Evolutionary conservation across 768 basidiomycete species (phyloP).

Genomic region (Naganishia onofrii): DNA sequence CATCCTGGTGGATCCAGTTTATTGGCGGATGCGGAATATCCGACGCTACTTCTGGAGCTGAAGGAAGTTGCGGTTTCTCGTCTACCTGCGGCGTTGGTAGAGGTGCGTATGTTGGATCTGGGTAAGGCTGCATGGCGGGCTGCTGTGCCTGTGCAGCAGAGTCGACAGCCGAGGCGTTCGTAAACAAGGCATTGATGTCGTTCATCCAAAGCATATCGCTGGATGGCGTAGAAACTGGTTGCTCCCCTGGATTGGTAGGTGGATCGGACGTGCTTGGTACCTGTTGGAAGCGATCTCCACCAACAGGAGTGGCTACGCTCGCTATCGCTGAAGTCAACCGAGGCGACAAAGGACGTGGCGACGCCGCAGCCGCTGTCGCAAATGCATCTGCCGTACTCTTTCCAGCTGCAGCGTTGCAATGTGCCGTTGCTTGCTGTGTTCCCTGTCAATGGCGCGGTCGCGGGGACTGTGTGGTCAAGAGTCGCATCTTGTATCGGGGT

Average conservation of each 20-base stretch:
- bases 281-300: constrained; percentile 10
- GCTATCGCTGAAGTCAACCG: constrained; percentile 1
- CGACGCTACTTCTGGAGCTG: background rate
- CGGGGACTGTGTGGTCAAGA: background rate
- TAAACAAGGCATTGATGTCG: constrained; percentile 15
- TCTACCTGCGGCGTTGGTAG: background rate
- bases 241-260: constrained; percentile 15
- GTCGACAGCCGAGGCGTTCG: constrained; percentile 18
- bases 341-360: constrained; percentile 8
- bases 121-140: background rate
- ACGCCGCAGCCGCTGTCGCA: background rate
- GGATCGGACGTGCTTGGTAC: constrained; percentile 4
- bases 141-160: constrained; percentile 5
- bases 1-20: constrained; percentile 9
- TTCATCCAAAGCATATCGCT: constrained; percentile 22
- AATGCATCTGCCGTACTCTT: constrained; percentile 8
- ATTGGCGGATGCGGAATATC: background rate
- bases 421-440: constrained; percentile 2
- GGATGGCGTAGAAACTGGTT: background rate
- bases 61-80: background rate
- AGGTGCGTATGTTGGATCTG: background rate
- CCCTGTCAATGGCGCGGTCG: constrained; percentile 5
- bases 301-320: constrained; percentile 3
- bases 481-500: background rate
- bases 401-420: constrained; percentile 25